Conservation (phyloP, 176 grass and related monocot genomes). For the Thinopyrum elongatum region DNA sequence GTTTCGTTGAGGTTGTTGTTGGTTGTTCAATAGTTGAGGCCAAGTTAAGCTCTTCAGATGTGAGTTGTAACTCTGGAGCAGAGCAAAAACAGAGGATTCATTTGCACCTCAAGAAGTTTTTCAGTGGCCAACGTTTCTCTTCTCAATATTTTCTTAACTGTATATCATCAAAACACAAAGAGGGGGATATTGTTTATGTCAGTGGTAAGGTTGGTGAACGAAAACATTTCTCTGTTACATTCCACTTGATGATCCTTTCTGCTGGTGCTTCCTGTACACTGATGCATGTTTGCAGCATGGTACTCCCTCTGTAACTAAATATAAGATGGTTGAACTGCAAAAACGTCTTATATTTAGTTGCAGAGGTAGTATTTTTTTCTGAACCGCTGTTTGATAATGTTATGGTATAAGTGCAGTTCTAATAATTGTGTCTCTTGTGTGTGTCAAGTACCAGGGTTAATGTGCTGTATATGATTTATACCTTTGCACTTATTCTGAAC, state of each 20-base stretch:
- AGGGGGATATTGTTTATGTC: constrained; percentile 86
- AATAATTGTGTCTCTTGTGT: constrained; percentile 8
- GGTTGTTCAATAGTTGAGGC: constrained; percentile 54
- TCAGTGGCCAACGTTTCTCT: constrained; percentile 62
- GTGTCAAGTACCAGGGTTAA: neutral
- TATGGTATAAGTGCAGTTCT: neutral
- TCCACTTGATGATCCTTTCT: constrained; percentile 20
- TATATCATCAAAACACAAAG: constrained; percentile 72
- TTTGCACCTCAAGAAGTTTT: constrained; percentile 89
- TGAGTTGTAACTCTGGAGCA: constrained; percentile 22
- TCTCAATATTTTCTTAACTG: constrained; percentile 57
- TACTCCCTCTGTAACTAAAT: neutral
- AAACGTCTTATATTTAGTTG: too few species aligned
- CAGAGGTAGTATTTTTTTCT: constrained; percentile 6
- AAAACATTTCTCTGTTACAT: constrained; percentile 25
- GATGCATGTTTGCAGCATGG: constrained; percentile 25
- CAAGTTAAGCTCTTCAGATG: constrained; percentile 46
- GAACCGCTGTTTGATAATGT: constrained; percentile 20
- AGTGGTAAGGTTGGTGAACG: constrained; percentile 89
- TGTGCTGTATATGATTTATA: constrained; percentile 16
- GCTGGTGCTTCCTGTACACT: neutral
- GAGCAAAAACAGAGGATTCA: constrained; percentile 66
- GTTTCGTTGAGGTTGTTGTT: constrained; percentile 73
- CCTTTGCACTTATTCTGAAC: constrained; percentile 10
- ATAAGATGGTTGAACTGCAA: too few species aligned